Evolutionary conservation across 495 filamentous ascomycete genomes (phyloP), one percentile per base, ranked within the genome.

Genomic region (Lasiosphaeria hispida): DNA sequence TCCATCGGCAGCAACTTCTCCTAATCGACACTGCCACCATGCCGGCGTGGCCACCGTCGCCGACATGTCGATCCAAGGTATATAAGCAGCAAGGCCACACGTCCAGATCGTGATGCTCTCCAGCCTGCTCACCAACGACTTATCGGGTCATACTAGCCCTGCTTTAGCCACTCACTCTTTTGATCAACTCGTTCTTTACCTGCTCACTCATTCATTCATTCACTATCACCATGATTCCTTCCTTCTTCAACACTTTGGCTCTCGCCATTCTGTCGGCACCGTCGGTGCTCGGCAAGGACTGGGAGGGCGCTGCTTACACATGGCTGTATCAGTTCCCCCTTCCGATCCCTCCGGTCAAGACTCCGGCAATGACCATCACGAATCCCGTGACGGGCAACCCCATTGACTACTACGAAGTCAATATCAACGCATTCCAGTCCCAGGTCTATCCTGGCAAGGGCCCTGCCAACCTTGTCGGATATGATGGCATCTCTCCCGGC

Each of bases 401-500:
- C 42, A 68, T 71, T 14, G 55, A 64, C 53, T 69, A 69, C 61
- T 84, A 82, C 57, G 72, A 81, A 59, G 64, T 80, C 18, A 69
- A 74, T 17, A 77, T 83, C 61, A 73, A 74, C 48, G 14, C 66
- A 0, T 80, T 82, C 63, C 60, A 72, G 19, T 53, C 73, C 19
- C 67, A 76, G 48, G 64, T 81, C 10, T 84, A 80, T 52, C 78
- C 77, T 0, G 70, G 70, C 55, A 74, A 80, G 8, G 70, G 70
- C 3, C 60, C 69, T 3, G 73, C 82, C 7, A 71, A 69, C 9
- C 60, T 84, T 8, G 67, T 78, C 17, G 81, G 80, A 0, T 84
- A 82, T 52, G 75, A 84, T 62, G 81, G 81, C 14, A 78, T 75
- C 3, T 72, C 73, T 14, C 81, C 81, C 1, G 81, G 81, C 2